Percentiles rank a stretch among this genome's conserved stretches.
phyloP scores from a whole-genome alignment of 257 asterid genomes.

The Thymus quinquecostatus region DNA sequence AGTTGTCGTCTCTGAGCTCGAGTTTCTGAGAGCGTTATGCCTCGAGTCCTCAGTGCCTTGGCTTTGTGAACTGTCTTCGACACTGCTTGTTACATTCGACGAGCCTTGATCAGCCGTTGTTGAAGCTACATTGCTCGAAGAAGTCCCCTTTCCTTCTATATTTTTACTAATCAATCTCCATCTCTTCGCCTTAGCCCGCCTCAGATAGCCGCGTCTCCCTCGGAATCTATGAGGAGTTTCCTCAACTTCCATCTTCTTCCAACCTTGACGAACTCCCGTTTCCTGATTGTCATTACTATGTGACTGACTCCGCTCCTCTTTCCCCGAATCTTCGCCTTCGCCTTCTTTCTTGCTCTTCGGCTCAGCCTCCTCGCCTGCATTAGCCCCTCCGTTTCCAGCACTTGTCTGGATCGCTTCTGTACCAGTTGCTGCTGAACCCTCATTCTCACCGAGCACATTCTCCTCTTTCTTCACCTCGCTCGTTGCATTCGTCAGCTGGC shows the following conservation, averaged over 20 bases:
- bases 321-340: not conserved
- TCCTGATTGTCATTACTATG: slow-evolving; percentile 31
- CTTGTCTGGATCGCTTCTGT: slow-evolving; percentile 24
- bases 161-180: slow-evolving; percentile 33
- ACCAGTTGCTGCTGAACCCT: slow-evolving; percentile 26
- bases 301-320: slow-evolving; percentile 5
- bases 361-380: slow-evolving; percentile 9
- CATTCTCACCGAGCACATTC: not conserved
- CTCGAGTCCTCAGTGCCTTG: no score
- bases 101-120: slow-evolving; percentile 12
- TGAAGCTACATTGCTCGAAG: slow-evolving; percentile 19
- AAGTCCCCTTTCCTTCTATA: slow-evolving; percentile 25
- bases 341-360: not conserved
- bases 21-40: not conserved
- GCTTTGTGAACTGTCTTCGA: not conserved
- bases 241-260: slow-evolving; percentile 39
- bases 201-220: slow-evolving; percentile 32
- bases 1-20: not conserved
- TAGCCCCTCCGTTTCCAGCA: slow-evolving; percentile 23
- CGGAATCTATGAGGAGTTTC: slow-evolving; percentile 27
- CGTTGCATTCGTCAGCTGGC: slow-evolving; percentile 26
- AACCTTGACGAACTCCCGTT: slow-evolving; percentile 22
- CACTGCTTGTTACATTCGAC: not conserved
- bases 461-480: slow-evolving; percentile 6
- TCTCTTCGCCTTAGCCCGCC: slow-evolving; percentile 47